phyloP scores from a whole-genome alignment of 2,329 filamentous ascomycete genomes.

The Trichoderma oligosporum region DNA sequence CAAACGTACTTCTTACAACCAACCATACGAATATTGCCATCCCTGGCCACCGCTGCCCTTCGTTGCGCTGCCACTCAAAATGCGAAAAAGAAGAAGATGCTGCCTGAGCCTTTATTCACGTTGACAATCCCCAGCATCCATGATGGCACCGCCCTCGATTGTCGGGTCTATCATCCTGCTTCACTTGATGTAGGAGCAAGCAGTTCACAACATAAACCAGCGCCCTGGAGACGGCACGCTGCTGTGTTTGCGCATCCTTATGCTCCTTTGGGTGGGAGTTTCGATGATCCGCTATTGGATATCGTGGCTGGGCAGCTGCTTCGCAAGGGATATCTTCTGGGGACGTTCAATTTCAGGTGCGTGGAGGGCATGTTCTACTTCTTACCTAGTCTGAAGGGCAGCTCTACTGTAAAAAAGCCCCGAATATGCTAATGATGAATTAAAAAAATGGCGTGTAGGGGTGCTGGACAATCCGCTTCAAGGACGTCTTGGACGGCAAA shows the following conservation, averaged over 20 bases:
- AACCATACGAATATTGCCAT: no score
- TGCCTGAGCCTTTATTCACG: conserved; percentile 55
- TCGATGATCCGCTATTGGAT: conserved; percentile 77
- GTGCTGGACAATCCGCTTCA: conserved; percentile 69
- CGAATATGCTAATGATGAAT: background rate
- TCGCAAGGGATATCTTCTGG: conserved; percentile 68
- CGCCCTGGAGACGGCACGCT: conserved; percentile 46
- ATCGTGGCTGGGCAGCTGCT: conserved; percentile 62
- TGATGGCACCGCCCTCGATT: conserved; percentile 71
- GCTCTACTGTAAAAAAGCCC: no score
- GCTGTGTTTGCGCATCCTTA: conserved; percentile 85
- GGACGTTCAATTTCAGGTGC: conserved; percentile 89
- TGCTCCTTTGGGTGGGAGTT: conserved; percentile 78
- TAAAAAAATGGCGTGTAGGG: conserved; percentile 47
- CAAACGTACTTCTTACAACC: no score
- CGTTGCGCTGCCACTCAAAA: conserved; percentile 5
- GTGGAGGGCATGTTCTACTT: conserved; percentile 17
- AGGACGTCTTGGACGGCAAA: conserved; percentile 83
- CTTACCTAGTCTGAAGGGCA: background rate
- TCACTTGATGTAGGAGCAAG: conserved; percentile 34
- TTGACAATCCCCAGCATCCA: conserved; percentile 83
- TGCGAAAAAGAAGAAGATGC: conserved; percentile 37
- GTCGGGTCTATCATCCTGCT: conserved; percentile 73
- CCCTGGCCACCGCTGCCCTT: background rate
- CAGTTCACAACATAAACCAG: conserved; percentile 26